Evolutionary conservation across 1,284 basidiomycete genomes (phyloP).

Genomic region (Sparassis latifolia): DNA sequence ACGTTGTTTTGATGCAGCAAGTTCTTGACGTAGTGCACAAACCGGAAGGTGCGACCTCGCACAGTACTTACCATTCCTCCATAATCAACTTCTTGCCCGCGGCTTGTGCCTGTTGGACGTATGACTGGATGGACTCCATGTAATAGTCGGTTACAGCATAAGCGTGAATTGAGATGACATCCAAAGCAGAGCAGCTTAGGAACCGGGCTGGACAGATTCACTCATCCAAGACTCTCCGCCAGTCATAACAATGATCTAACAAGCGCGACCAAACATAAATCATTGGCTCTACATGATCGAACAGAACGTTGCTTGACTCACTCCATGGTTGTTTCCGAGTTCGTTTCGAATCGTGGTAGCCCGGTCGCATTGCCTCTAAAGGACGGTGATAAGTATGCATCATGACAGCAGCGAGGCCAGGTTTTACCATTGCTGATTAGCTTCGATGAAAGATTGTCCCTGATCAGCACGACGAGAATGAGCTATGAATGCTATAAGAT

Average conservation of each 20-base stretch:
- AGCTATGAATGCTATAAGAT: no score
- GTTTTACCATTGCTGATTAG: slow-evolving; percentile 16
- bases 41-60: not conserved
- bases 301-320: slow-evolving; percentile 8
- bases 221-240: slow-evolving; percentile 32
- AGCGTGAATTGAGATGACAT: slow-evolving; percentile 34
- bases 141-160: slow-evolving; percentile 29
- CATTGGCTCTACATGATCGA: not conserved
- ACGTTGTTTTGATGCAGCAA: not conserved
- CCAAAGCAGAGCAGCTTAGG: slow-evolving; percentile 27
- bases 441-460: slow-evolving; percentile 19
- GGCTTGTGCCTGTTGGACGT: slow-evolving; percentile 23
- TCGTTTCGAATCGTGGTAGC: slow-evolving; percentile 28
- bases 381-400: not conserved
- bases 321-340: slow-evolving; percentile 23
- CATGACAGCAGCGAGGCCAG: not conserved
- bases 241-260: slow-evolving; percentile 29
- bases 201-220: slow-evolving; percentile 30
- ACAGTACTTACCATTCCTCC: slow-evolving; percentile 28
- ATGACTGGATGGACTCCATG: slow-evolving; percentile 24
- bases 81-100: slow-evolving; percentile 29
- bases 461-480: no score
- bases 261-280: not conserved
- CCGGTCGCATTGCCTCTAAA: slow-evolving; percentile 32
- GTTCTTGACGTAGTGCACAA: no score